Evolutionary conservation across 2,329 filamentous ascomycete species (phyloP), one percentile per base, ranked within the genome.

Genomic region (Fusarium mexicanum): DNA sequence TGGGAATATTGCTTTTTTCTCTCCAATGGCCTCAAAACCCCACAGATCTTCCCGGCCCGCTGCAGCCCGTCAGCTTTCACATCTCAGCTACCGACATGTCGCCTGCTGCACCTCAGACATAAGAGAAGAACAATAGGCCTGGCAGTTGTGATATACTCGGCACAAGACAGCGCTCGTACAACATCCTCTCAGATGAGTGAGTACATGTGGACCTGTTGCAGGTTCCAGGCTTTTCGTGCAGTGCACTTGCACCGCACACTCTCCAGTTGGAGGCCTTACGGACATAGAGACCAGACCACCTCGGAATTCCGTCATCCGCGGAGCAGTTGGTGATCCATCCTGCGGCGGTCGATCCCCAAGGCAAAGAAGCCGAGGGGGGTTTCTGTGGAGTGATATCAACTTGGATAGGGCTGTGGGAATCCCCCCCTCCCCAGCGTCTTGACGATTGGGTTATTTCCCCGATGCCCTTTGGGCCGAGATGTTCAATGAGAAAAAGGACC

Each of bases 71-170:
- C 57, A 59, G 58, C 65, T 61, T 69, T 69, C 29, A 67, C 69
- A 76, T 73, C 73, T 76, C 58, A 64, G 70, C 62, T 60, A 61
- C 59, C 60, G 71, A 72, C 71, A 67, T 43, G 51, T 68, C 53
- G 54, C 51, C 43, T 63, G 48, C 35, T 64, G 48, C 67, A 70
- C 67, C 72, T 69, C 61, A 67, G 57, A 41, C 53, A 74, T 40
- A 2, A 51, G 48, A 16, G 5, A 29, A 44, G 31, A 41, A 37
- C 43, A 61, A 59, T 43, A 61, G 41, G 47, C 64, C 18, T 20
- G 16, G 10, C 18, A 54, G 35, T n/a, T 8, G 51, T 41, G 13
- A 40, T 48, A 54, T 57, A 38, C 35, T 58, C 24, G 43, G 40
- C 46, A 53, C 31, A 50, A 50, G 33, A 51, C 46, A 44, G 33